A percentile compares a stretch with the other conserved stretches of the same genome.
Conservation (phyloP, 179 eudicot genomes). For the Dionaea muscipula region DNA sequence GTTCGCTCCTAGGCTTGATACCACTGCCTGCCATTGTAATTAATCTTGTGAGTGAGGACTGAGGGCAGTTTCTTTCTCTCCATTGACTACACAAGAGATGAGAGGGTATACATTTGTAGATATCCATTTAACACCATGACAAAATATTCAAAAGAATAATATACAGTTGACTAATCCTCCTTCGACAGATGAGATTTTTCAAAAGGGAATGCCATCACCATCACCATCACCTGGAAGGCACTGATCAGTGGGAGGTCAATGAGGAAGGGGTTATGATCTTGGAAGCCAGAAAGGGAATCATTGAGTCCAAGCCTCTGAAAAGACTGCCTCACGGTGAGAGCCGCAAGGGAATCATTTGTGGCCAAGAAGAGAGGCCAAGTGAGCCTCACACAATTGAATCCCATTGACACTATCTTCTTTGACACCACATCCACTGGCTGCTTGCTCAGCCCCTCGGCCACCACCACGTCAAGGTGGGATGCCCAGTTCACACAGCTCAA, state of each 20-base stretch:
- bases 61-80: too few relatives aligned
- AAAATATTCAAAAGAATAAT: too few relatives aligned
- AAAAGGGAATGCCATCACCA: too few relatives aligned
- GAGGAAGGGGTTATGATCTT: constrained; percentile 55
- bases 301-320: constrained; percentile 34
- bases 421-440: constrained; percentile 47
- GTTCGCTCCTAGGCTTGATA: constrained; percentile 37
- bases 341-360: constrained; percentile 46
- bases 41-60: neutral
- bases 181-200: neutral
- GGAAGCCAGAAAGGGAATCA: constrained; percentile 39
- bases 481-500: constrained; percentile 75
- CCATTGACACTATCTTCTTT: constrained; percentile 33
- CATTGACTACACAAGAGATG: too few relatives aligned
- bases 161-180: neutral
- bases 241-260: constrained; percentile 51
- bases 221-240: constrained; percentile 49
- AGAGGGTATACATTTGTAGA: neutral
- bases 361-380: constrained; percentile 74
- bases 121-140: too few relatives aligned
- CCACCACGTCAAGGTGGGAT: constrained; percentile 51
- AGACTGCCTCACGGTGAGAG: constrained; percentile 43
- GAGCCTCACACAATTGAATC: constrained; percentile 81
- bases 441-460: constrained; percentile 73
- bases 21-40: constrained; percentile 41